Evolutionary conservation across 2,329 filamentous ascomycete genomes (phyloP).

Genomic region (Chaetothyriales sp.): DNA sequence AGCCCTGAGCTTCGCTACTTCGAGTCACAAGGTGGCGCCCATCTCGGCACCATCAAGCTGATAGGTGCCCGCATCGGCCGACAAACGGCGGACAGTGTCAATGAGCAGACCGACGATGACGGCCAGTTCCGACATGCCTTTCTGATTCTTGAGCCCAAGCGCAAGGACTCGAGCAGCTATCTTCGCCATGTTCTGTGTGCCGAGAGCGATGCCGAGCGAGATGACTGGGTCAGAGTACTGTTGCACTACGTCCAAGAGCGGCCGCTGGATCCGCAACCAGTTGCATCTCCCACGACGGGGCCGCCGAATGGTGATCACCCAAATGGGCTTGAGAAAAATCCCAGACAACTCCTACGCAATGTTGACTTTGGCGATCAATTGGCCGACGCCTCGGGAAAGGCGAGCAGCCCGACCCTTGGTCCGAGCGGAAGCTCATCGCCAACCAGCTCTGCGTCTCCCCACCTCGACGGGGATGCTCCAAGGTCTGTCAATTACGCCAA

Average conservation of each 20-base stretch:
- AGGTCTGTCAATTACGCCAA: constrained; percentile 25
- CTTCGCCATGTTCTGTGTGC: constrained; percentile 91
- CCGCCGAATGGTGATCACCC: constrained; percentile 36
- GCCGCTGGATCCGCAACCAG: constrained; percentile 50
- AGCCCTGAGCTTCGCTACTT: constrained; percentile 71
- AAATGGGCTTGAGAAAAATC: neutral
- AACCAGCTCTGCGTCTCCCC: neutral
- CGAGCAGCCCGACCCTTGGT: neutral
- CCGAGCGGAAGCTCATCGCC: neutral
- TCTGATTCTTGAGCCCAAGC: constrained; percentile 85
- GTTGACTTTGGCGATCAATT: neutral
- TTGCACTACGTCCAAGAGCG: constrained; percentile 74
- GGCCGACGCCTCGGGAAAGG: neutral
- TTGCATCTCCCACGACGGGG: constrained; percentile 52
- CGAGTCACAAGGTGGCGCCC: constrained; percentile 75
- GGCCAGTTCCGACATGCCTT: constrained; percentile 96
- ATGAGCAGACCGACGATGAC: constrained; percentile 57
- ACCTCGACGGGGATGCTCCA: constrained; percentile 20
- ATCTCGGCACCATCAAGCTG: constrained; percentile 86
- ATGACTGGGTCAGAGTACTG: constrained; percentile 83
- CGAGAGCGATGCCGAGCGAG: constrained; percentile 82
- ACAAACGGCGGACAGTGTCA: constrained; percentile 35
- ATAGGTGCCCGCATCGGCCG: constrained; percentile 85
- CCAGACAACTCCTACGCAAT: neutral
- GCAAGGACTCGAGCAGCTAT: constrained; percentile 75